Conservation (phyloP, 2,329 filamentous ascomycete species). For the Lachnellula hyalina region DNA sequence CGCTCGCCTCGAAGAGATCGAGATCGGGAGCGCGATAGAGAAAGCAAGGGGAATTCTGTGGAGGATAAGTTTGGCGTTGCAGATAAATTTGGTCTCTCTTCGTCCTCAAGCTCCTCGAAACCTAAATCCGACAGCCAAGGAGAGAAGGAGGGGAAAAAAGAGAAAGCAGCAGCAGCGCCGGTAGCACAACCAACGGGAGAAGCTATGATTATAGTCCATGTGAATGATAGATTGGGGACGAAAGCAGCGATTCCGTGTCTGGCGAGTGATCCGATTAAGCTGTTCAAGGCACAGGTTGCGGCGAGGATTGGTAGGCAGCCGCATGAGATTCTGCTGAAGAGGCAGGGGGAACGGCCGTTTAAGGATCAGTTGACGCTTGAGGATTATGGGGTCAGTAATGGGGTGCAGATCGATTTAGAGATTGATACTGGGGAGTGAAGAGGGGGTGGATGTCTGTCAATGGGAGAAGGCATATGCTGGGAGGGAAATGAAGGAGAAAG, state of each 20-base stretch:
- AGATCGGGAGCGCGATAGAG: slow-evolving; percentile 23
- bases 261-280: slow-evolving; percentile 73
- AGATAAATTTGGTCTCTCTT: slow-evolving; percentile 27
- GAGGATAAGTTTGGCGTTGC: slow-evolving; percentile 30
- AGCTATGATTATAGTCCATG: slow-evolving; percentile 88
- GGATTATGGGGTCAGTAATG: slow-evolving; percentile 92
- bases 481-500: background rate
- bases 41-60: slow-evolving; percentile 9
- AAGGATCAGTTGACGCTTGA: slow-evolving; percentile 84
- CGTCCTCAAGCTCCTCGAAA: background rate
- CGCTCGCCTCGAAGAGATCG: slow-evolving; percentile 31
- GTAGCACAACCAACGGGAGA: slow-evolving; percentile 40
- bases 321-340: slow-evolving; percentile 85
- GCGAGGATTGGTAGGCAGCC: slow-evolving; percentile 83
- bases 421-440: slow-evolving; percentile 32
- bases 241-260: slow-evolving; percentile 90
- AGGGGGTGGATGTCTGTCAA: background rate
- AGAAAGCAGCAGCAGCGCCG: slow-evolving; percentile 12
- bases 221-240: slow-evolving; percentile 95
- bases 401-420: slow-evolving; percentile 49
- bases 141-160: background rate
- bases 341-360: slow-evolving; percentile 88
- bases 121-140: slow-evolving; percentile 5
- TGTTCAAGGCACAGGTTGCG: slow-evolving; percentile 89
- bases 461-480: background rate